phyloP scores from a whole-genome alignment of 1,284 basidiomycete species.

The Cystobasidium slooffiae region DNA sequence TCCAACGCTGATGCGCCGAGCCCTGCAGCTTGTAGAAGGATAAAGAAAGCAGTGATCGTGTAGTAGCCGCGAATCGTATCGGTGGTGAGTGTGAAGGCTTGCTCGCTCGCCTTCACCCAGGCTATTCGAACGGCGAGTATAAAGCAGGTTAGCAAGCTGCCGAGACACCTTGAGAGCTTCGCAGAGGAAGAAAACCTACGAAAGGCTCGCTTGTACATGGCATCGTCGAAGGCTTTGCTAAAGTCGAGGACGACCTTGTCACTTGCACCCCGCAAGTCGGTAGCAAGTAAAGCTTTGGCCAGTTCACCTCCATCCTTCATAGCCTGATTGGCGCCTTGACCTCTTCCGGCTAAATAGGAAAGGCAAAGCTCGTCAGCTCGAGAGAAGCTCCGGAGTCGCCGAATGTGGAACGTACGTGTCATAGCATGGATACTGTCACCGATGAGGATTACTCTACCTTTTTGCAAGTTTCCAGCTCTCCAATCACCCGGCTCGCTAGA shows the following conservation, averaged over 20 bases:
- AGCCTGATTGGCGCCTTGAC: slow-evolving; percentile 35
- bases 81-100: slow-evolving; percentile 10
- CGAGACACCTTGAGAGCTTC: not conserved
- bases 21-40: not conserved
- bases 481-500: slow-evolving; percentile 7
- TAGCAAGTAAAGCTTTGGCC: not conserved
- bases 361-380: not conserved
- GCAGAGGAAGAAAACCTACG: not conserved
- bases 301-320: slow-evolving; percentile 28
- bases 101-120: slow-evolving; percentile 34
- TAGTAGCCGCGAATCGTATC: slow-evolving; percentile 3
- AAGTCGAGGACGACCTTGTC: not conserved
- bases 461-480: not conserved
- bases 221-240: slow-evolving; percentile 5
- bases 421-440: slow-evolving; percentile 34
- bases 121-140: not conserved
- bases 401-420: slow-evolving; percentile 5
- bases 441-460: slow-evolving; percentile 20
- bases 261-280: not conserved
- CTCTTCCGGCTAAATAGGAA: slow-evolving; percentile 18
- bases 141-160: not conserved
- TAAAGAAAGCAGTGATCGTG: not conserved
- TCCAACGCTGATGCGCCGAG: slow-evolving; percentile 3
- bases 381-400: not conserved
- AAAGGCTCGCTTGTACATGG: slow-evolving; percentile 35